phyloP scores from a whole-genome alignment of 257 asterid genomes.

The Rehmannia glutinosa region DNA sequence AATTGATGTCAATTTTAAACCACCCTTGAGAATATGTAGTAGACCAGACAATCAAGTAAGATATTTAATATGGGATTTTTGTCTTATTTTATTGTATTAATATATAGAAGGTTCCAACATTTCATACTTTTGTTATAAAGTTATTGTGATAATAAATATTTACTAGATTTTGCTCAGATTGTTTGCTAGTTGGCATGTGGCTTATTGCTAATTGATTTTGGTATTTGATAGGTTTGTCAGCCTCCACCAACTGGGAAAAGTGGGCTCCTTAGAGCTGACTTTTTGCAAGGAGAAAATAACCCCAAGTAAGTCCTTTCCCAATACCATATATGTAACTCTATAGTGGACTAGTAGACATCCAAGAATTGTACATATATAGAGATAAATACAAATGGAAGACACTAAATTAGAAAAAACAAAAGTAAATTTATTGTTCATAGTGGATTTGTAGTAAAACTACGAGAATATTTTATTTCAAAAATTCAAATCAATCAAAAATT shows the following conservation, averaged over 20 bases:
- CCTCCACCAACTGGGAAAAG: conserved; percentile 88
- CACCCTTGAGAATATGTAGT: too few relatives aligned
- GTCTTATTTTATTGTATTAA: neutral
- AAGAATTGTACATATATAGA: neutral
- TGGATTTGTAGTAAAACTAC: too few relatives aligned
- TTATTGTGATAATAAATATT: neutral
- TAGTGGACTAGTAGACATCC: neutral
- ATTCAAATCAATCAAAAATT: too few relatives aligned
- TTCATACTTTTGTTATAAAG: neutral
- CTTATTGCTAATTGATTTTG: conserved; percentile 12
- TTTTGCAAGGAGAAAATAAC: conserved; percentile 55
- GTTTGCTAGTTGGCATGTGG: neutral
- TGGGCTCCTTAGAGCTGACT: conserved; percentile 78
- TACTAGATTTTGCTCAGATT: neutral
- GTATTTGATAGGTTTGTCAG: conserved; percentile 59
- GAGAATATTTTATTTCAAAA: too few relatives aligned
- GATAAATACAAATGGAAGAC: neutral
- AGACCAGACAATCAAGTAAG: too few relatives aligned
- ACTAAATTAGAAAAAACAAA: neutral
- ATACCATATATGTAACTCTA: neutral
- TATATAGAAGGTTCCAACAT: neutral
- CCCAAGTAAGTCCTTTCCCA: conserved; percentile 49
- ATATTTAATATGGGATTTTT: neutral
- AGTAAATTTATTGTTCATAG: neutral
- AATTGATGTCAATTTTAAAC: too few relatives aligned